Evolutionary conservation across 139 green algal species (phyloP).

Genomic region (Prasinococcaceae sp.): DNA sequence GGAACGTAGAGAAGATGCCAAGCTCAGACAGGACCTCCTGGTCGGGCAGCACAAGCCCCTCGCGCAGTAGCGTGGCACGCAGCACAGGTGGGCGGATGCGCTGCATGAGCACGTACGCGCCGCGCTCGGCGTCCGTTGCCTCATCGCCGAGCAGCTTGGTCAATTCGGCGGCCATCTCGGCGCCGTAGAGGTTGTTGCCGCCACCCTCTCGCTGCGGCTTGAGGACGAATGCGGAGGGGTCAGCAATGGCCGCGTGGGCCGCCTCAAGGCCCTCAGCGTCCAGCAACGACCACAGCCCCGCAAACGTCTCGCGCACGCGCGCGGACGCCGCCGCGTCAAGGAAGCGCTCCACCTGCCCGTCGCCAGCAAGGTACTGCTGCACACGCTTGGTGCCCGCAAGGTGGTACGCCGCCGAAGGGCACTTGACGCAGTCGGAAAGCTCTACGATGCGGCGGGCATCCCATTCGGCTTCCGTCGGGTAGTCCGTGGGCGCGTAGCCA

Average conservation of each 20-base stretch:
- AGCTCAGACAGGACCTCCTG: constrained; percentile 77
- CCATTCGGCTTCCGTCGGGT: constrained; percentile 65
- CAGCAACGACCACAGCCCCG: constrained; percentile 82
- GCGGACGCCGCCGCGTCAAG: constrained; percentile 16
- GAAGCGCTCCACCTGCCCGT: constrained; percentile 7
- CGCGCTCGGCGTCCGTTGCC: constrained; percentile 34
- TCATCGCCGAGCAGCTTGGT: constrained; percentile 11
- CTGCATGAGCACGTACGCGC: constrained; percentile 93
- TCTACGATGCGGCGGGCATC: constrained; percentile 60
- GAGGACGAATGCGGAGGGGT: constrained; percentile 73
- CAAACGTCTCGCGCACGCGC: constrained; percentile 63
- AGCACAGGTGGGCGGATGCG: constrained; percentile 65
- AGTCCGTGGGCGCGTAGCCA: constrained; percentile 85
- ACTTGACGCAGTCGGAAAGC: constrained; percentile 56
- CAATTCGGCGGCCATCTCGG: constrained; percentile 40
- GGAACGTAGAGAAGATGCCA: constrained; percentile 60
- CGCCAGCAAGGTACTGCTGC: constrained; percentile 65
- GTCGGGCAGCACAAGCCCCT: too few species aligned
- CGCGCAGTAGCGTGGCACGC: constrained; percentile 9
- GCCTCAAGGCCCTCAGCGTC: constrained; percentile 29
- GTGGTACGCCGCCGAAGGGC: constrained; percentile 74
- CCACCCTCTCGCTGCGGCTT: constrained; percentile 83
- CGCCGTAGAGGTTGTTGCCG: constrained; percentile 92
- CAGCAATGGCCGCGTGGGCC: constrained; percentile 31
- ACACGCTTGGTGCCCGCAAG: constrained; percentile 89